Evolutionary conservation across 2,329 filamentous ascomycete genomes (phyloP).

Genomic region (Colletotrichum australisinense): DNA sequence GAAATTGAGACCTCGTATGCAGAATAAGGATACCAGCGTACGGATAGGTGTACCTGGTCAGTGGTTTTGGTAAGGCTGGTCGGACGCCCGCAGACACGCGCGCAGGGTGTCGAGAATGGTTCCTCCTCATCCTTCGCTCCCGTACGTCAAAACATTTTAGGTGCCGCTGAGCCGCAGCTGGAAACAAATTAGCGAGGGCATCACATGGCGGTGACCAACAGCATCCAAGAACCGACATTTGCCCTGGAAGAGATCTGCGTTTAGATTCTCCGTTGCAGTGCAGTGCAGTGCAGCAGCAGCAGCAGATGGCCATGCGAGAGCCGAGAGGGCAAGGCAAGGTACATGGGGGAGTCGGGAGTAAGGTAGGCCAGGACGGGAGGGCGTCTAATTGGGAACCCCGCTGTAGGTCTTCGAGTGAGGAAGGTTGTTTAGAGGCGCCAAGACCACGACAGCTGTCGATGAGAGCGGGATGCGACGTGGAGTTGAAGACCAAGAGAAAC

Average conservation of each 20-base stretch:
- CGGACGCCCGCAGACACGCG: not conserved
- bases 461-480: not conserved
- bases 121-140: slow-evolving; percentile 6
- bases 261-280: not conserved
- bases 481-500: not conserved
- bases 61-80: not conserved
- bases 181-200: not conserved
- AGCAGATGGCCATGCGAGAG: not conserved
- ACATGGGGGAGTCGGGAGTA: slow-evolving; percentile 2
- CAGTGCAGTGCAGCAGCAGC: not conserved
- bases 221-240: not conserved
- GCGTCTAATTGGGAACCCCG: slow-evolving; percentile 1
- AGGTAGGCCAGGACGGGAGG: not conserved
- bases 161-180: slow-evolving; percentile 7
- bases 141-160: not conserved
- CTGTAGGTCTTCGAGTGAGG: slow-evolving; percentile 6
- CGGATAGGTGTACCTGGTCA: not conserved
- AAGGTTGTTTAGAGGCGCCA: not conserved
- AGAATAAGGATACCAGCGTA: not conserved
- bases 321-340: slow-evolving; percentile 15
- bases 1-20: not conserved
- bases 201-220: not conserved
- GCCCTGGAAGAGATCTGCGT: not conserved
- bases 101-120: not conserved
- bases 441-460: not conserved